A percentile compares a stretch with the other conserved stretches of the same genome.
These are phyloP conservation scores for Mentha longifolia DNA, from an alignment of 257 asterid genomes.

Conservation along the genomic window DNA sequence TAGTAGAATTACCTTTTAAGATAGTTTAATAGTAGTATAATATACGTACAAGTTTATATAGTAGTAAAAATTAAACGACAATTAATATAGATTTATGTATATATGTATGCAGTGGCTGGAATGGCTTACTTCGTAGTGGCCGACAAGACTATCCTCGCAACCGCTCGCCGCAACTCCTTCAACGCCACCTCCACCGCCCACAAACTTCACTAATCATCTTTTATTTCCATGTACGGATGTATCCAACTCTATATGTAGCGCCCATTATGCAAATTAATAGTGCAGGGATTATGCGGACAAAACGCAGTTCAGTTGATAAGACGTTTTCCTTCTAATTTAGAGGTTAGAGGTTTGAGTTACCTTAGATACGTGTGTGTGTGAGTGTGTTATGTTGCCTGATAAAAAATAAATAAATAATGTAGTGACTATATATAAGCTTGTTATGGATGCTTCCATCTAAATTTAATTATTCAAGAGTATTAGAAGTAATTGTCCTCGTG, in stretches of 20 bases:
- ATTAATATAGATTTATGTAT: too few species aligned
- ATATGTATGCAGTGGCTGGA: constrained; percentile 54
- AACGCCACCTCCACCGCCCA: constrained; percentile 11
- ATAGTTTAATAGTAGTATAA: not conserved
- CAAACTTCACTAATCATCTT: not conserved
- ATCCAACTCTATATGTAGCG: not conserved
- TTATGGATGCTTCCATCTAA: too few species aligned
- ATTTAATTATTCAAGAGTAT: not conserved
- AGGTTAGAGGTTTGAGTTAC: too few species aligned
- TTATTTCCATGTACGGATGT: not conserved
- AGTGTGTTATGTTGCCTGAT: too few species aligned
- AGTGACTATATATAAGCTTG: too few species aligned
- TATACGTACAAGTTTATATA: too few species aligned
- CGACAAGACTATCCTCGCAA: constrained; percentile 82
- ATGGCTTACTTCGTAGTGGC: constrained; percentile 93
- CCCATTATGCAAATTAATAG: not conserved
- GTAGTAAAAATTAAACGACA: not conserved
- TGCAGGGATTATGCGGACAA: too few species aligned
- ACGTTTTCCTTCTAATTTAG: too few species aligned
- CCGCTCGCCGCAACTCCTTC: constrained; percentile 77
- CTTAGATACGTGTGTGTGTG: too few species aligned
- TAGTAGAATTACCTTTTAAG: too few species aligned
- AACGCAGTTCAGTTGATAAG: too few species aligned
- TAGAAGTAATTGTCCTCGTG: not conserved
- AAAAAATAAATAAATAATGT: too few species aligned